phyloP scores from a whole-genome alignment of 176 grass and related monocot species.

The Miscanthus lutarioriparius region DNA sequence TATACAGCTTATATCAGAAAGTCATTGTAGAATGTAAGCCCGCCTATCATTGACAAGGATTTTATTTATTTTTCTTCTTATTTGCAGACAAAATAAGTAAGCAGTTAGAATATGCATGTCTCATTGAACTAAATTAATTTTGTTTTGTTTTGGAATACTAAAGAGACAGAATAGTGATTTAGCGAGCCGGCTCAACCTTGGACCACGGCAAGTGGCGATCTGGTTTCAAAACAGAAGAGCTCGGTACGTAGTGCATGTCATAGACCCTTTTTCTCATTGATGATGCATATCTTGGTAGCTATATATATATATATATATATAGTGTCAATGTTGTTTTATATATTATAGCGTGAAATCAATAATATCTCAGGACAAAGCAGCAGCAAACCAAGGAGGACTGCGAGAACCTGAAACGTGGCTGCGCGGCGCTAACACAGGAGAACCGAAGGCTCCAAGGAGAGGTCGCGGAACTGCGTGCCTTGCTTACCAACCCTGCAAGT shows the following conservation, averaged over 20 bases:
- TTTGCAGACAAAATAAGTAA: not conserved
- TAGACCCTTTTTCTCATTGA: not conserved
- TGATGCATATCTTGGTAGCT: too few species aligned
- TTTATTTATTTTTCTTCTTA: not conserved
- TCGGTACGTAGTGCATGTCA: slow-evolving; percentile 22
- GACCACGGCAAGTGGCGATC: slow-evolving; percentile 48
- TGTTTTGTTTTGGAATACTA: not conserved
- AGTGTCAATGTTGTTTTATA: too few species aligned
- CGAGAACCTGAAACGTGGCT: slow-evolving; percentile 45
- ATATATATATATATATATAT: too few species aligned
- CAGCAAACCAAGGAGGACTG: slow-evolving; percentile 58
- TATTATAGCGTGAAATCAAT: too few species aligned
- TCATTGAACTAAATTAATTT: not conserved
- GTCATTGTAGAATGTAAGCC: not conserved
- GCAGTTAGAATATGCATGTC: not conserved
- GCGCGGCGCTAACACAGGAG: slow-evolving; percentile 38
- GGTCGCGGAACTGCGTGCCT: slow-evolving; percentile 46
- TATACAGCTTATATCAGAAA: not conserved
- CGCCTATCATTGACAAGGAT: not conserved
- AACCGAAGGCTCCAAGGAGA: slow-evolving; percentile 45
- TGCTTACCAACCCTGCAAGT: not conserved
- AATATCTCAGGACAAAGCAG: slow-evolving; percentile 45
- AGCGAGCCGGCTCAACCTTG: slow-evolving; percentile 5
- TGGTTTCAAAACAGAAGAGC: slow-evolving; percentile 65
- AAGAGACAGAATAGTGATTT: slow-evolving; percentile 38